Evolutionary conservation across 2,329 filamentous ascomycete species (phyloP).

Genomic region (Trichophyton schoenleinii): DNA sequence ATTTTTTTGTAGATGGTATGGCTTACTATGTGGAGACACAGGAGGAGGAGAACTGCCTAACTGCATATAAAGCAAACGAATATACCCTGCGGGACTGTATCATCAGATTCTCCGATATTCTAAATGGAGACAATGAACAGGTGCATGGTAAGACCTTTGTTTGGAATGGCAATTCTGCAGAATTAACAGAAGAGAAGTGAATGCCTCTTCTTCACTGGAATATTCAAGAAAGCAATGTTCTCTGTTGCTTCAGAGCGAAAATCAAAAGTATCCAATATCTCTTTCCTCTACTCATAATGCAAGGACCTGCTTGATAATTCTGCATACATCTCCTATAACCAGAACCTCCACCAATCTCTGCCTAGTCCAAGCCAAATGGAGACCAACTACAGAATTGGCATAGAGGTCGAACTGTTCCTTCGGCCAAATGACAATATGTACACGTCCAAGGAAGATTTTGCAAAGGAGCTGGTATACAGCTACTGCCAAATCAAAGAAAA

Average conservation of each 20-base stretch:
- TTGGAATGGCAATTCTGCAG: conserved; percentile 3
- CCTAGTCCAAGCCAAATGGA: too few species aligned
- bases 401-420: too few species aligned
- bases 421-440: too few species aligned
- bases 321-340: too few species aligned
- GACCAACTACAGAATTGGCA: too few species aligned
- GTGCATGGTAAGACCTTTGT: neutral
- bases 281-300: too few species aligned
- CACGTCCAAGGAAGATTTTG: neutral
- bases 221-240: too few species aligned
- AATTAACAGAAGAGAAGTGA: neutral
- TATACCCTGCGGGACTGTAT: neutral
- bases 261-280: too few species aligned
- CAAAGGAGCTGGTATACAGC: neutral
- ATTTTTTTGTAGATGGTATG: conserved; percentile 14
- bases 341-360: too few species aligned
- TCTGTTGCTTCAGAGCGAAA: too few species aligned
- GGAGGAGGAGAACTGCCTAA: conserved; percentile 1
- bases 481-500: neutral
- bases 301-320: too few species aligned
- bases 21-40: conserved; percentile 15
- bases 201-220: neutral
- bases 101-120: conserved; percentile 4
- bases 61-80: conserved; percentile 5
- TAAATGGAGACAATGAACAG: neutral